phyloP scores from a whole-genome alignment of 768 basidiomycete species.

The Ephemerocybe angulata region DNA sequence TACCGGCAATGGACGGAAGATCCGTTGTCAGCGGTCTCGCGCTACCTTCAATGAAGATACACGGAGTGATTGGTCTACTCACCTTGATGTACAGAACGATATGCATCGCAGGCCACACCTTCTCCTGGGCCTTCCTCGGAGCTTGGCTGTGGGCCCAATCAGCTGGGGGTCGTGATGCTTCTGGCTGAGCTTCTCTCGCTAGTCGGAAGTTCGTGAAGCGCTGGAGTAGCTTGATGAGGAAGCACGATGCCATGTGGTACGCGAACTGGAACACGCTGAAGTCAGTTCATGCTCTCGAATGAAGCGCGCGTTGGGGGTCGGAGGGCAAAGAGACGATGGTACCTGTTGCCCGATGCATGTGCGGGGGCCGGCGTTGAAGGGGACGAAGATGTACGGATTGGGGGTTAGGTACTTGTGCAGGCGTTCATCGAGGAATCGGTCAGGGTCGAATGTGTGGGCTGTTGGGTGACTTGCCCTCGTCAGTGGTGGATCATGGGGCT shows the following conservation, averaged over 20 bases:
- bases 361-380: slow-evolving; percentile 50
- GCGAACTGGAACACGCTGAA: slow-evolving; percentile 36
- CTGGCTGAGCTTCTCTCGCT: slow-evolving; percentile 40
- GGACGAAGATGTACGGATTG: slow-evolving; percentile 56
- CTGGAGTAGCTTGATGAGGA: slow-evolving; percentile 52
- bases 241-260: slow-evolving; percentile 56
- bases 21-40: not conserved
- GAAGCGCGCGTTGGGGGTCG: too few relatives aligned
- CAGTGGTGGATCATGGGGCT: not conserved
- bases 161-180: slow-evolving; percentile 36
- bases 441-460: slow-evolving; percentile 64
- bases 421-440: slow-evolving; percentile 63
- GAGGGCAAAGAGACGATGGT: too few relatives aligned
- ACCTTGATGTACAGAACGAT: slow-evolving; percentile 36
- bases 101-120: slow-evolving; percentile 35
- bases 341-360: slow-evolving; percentile 54
- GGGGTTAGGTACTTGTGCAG: slow-evolving; percentile 50
- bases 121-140: slow-evolving; percentile 42
- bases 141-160: slow-evolving; percentile 37
- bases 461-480: not conserved
- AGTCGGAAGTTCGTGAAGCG: slow-evolving; percentile 41
- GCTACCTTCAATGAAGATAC: too few relatives aligned
- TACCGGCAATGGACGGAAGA: slow-evolving; percentile 16
- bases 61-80: too few relatives aligned
- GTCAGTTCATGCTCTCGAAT: too few relatives aligned